Percentiles rank a stretch among this genome's conserved stretches.
These are phyloP conservation scores for Baudoinia panamericana DNA, from an alignment of 495 filamentous ascomycete species.

Conservation along the genomic window DNA sequence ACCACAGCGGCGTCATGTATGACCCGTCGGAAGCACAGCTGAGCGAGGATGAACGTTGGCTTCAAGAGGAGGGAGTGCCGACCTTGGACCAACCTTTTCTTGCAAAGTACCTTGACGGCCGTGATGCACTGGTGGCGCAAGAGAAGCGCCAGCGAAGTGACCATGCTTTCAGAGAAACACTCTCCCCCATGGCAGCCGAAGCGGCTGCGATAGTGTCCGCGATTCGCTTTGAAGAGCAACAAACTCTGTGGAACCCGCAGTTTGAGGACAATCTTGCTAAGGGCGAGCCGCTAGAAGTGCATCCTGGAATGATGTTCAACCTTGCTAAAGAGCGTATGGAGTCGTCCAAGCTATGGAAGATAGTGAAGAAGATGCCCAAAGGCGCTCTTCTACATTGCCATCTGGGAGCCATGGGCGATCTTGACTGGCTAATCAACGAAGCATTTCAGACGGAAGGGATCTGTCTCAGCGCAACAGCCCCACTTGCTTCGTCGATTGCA, in stretches of 20 bases:
- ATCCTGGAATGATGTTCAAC: slow-evolving; percentile 81
- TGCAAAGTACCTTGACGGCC: slow-evolving; percentile 60
- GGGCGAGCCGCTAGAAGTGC: slow-evolving; percentile 43
- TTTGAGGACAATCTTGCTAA: slow-evolving; percentile 49
- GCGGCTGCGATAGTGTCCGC: slow-evolving; percentile 65
- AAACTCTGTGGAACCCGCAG: slow-evolving; percentile 55
- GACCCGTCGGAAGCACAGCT: slow-evolving; percentile 37
- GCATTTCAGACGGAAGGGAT: slow-evolving; percentile 64
- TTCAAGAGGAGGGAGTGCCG: slow-evolving; percentile 40
- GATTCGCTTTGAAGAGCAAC: slow-evolving; percentile 64
- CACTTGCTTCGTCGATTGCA: slow-evolving; percentile 37
- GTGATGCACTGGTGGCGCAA: slow-evolving; percentile 62
- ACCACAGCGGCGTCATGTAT: too few relatives aligned
- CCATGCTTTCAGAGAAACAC: slow-evolving; percentile 48
- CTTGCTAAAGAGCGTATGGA: slow-evolving; percentile 70
- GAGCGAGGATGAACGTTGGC: slow-evolving; percentile 44
- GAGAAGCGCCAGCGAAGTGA: slow-evolving; percentile 74
- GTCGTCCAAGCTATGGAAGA: slow-evolving; percentile 68
- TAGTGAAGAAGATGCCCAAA: slow-evolving; percentile 78
- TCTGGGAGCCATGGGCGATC: slow-evolving; percentile 78
- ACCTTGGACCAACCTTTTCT: slow-evolving; percentile 54
- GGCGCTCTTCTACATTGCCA: slow-evolving; percentile 81
- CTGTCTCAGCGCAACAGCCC: slow-evolving; percentile 44
- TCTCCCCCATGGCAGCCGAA: slow-evolving; percentile 59
- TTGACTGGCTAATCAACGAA: slow-evolving; percentile 59